phyloP scores from a whole-genome alignment of 805 yeast species.

The Zygosaccharomyces siamensis region DNA sequence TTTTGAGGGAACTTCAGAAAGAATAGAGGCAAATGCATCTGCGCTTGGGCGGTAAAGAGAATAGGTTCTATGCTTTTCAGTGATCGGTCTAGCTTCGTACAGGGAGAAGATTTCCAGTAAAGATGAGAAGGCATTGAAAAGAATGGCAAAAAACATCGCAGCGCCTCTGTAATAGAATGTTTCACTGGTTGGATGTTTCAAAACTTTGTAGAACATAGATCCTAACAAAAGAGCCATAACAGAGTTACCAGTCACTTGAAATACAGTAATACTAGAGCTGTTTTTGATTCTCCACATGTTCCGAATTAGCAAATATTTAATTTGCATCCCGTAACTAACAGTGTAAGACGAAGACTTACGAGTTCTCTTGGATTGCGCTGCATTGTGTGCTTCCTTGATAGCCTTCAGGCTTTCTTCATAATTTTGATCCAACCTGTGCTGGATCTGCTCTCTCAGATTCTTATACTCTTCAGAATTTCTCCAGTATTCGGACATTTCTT shows the following conservation, averaged over 20 bases:
- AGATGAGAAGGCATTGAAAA: conserved; percentile 59
- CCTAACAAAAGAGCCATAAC: conserved; percentile 52
- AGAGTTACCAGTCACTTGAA: conserved; percentile 42
- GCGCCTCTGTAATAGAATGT: conserved; percentile 56
- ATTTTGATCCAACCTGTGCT: conserved; percentile 35
- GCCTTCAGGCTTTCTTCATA: conserved; percentile 18
- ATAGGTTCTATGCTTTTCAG: conserved; percentile 53
- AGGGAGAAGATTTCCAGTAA: conserved; percentile 51
- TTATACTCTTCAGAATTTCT: conserved; percentile 41
- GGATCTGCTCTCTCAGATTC: conserved; percentile 42
- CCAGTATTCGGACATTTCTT: conserved; percentile 61
- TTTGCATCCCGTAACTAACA: conserved; percentile 49
- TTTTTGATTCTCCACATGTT: conserved; percentile 47
- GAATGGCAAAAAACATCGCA: conserved; percentile 60
- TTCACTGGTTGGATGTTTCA: conserved; percentile 34
- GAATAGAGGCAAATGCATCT: conserved; percentile 50
- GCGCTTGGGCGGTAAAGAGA: conserved; percentile 58
- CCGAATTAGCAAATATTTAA: conserved; percentile 42
- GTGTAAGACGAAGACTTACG: conserved; percentile 49
- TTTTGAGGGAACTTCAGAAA: conserved; percentile 50
- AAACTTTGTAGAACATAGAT: conserved; percentile 54
- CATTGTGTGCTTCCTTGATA: conserved; percentile 41
- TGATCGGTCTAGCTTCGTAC: conserved; percentile 52
- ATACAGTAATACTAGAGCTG: conserved; percentile 45
- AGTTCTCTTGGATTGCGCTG: conserved; percentile 47